Percentiles rank a stretch among this genome's conserved stretches.
These are phyloP conservation scores for Psilocybe cyanescens DNA, from an alignment of 768 basidiomycete species.

Conservation along the genomic window DNA sequence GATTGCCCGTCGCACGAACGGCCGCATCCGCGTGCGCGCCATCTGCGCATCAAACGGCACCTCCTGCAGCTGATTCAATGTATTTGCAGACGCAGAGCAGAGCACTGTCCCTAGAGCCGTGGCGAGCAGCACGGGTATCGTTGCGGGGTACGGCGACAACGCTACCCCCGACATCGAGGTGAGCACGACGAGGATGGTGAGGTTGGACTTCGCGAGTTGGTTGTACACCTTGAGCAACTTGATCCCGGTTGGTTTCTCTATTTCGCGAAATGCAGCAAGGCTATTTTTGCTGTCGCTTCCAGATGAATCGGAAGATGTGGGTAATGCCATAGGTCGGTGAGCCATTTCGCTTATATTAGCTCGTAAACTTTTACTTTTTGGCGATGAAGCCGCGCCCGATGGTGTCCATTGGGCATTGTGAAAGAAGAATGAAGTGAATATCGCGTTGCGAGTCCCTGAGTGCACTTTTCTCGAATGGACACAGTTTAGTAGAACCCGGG, in stretches of 20 bases:
- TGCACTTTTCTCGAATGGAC: constrained; percentile 1
- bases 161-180: constrained; percentile 94
- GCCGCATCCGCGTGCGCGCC: constrained; percentile 85
- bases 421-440: constrained; percentile 65
- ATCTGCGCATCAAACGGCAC: constrained; percentile 97
- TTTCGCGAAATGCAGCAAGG: constrained; percentile 19
- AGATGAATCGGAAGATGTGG: constrained; percentile 1
- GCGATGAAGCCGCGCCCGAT: constrained; percentile 13
- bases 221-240: constrained; percentile 69
- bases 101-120: constrained; percentile 90
- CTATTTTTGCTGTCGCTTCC: not conserved
- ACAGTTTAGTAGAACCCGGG: not conserved
- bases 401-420: constrained; percentile 60
- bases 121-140: constrained; percentile 81
- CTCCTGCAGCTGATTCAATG: constrained; percentile 94
- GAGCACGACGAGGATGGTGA: constrained; percentile 84
- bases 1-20: constrained; percentile 85
- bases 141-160: constrained; percentile 85
- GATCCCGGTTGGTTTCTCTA: constrained; percentile 48
- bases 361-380: constrained; percentile 2
- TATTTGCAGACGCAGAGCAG: constrained; percentile 92
- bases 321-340: constrained; percentile 21
- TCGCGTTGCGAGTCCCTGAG: constrained; percentile 19
- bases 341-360: constrained; percentile 7
- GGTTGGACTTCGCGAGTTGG: constrained; percentile 83